phyloP scores from a whole-genome alignment of 768 basidiomycete species.

The Infundibulicybe gibba region DNA sequence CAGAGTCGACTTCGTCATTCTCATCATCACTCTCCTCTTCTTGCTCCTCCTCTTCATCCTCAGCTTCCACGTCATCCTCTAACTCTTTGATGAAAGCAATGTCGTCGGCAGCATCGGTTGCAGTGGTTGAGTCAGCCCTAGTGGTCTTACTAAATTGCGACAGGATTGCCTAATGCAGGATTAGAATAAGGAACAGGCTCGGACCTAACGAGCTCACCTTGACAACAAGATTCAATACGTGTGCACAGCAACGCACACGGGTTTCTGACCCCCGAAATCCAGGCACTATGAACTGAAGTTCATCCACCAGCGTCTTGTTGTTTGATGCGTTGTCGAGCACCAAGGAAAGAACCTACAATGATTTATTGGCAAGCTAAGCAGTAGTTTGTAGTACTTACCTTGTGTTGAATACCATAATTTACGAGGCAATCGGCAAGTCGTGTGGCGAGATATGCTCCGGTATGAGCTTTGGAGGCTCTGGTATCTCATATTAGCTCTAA shows the following conservation, averaged over 20 bases:
- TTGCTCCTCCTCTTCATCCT: constrained; percentile 3
- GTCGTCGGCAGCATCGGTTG: not conserved
- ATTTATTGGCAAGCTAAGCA: not conserved
- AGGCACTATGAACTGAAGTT: constrained; percentile 11
- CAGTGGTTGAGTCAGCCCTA: not conserved
- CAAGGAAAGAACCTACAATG: constrained; percentile 14
- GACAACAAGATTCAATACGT: constrained; percentile 25
- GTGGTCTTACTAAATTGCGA: constrained; percentile 9
- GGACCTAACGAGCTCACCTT: constrained; percentile 12
- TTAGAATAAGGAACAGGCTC: not conserved
- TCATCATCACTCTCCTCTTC: constrained; percentile 2
- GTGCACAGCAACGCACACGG: constrained; percentile 21
- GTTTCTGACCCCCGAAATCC: constrained; percentile 10
- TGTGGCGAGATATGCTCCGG: constrained; percentile 20
- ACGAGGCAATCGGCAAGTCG: constrained; percentile 17
- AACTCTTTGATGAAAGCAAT: not conserved
- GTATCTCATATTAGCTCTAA: not conserved
- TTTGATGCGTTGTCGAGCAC: constrained; percentile 20
- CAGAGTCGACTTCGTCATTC: constrained; percentile 5
- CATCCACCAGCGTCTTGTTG: constrained; percentile 17
- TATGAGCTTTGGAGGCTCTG: constrained; percentile 15
- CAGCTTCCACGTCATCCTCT: constrained; percentile 3
- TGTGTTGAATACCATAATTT: constrained; percentile 20
- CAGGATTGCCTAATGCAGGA: constrained; percentile 13
- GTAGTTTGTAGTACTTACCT: constrained; percentile 14